A percentile compares a stretch with the other conserved stretches of the same genome.
phyloP scores from a whole-genome alignment of 371 early-diverging fungal species.

The Mucor lusitanicus region DNA sequence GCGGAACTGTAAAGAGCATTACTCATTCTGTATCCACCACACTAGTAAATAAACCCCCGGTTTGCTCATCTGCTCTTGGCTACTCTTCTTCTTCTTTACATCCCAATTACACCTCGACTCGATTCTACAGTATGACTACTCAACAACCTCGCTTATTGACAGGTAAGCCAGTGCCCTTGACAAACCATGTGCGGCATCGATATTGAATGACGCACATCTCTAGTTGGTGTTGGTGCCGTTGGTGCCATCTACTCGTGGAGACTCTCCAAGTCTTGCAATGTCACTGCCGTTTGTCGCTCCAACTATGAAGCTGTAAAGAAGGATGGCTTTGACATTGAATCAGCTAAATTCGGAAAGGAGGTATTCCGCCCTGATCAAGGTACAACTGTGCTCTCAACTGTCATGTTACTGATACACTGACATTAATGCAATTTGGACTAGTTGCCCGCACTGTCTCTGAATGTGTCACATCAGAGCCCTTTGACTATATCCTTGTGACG shows the following conservation, averaged over 20 bases:
- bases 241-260: slow-evolving; percentile 79
- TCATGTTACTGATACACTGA: not conserved
- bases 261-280: slow-evolving; percentile 58
- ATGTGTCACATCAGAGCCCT: slow-evolving; percentile 44
- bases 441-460: slow-evolving; percentile 61
- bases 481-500: slow-evolving; percentile 75
- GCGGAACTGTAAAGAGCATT: slow-evolving; percentile 1
- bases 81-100: not conserved
- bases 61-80: not conserved
- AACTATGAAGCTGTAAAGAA: slow-evolving; percentile 68
- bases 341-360: slow-evolving; percentile 64
- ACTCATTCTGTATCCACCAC: not conserved
- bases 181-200: not conserved
- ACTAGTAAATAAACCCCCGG: not conserved
- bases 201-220: not conserved
- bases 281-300: slow-evolving; percentile 83
- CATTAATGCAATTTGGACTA: not conserved
- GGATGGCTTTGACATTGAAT: slow-evolving; percentile 70
- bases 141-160: not conserved
- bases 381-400: slow-evolving; percentile 13
- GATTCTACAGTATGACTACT: not conserved
- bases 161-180: not conserved
- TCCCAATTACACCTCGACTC: not conserved
- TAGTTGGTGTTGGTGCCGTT: slow-evolving; percentile 84
- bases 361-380: slow-evolving; percentile 65